phyloP scores from a whole-genome alignment of 768 basidiomycete genomes.

The Amanita phalloides region DNA sequence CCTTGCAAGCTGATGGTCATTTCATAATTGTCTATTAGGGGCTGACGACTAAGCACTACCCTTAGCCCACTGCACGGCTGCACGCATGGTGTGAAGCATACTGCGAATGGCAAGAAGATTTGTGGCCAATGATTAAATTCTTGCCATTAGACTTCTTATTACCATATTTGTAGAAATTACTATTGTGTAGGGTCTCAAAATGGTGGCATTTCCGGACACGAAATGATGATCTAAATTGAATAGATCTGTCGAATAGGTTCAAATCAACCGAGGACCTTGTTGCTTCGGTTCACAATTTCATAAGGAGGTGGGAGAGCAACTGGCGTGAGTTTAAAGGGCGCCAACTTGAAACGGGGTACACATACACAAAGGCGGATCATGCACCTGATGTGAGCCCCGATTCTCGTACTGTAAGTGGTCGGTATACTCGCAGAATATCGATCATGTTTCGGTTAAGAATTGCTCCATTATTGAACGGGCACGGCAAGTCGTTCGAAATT shows the following conservation, averaged over 20 bases:
- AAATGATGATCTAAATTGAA: constrained; percentile 1
- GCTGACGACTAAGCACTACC: no score
- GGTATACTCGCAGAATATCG: constrained; percentile 20
- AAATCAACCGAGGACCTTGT: neutral
- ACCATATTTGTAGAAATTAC: neutral
- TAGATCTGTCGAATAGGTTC: neutral
- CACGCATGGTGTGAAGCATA: no score
- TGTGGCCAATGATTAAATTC: no score
- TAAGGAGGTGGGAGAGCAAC: neutral
- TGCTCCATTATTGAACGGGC: neutral
- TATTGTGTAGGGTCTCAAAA: neutral
- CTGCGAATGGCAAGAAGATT: no score
- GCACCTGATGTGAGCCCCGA: constrained; percentile 13
- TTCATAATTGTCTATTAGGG: no score
- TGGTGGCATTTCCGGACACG: neutral
- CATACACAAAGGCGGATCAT: constrained; percentile 24
- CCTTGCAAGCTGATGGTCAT: no score
- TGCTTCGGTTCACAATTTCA: neutral
- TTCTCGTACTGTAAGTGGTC: constrained; percentile 6
- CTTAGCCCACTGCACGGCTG: no score
- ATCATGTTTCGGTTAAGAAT: constrained; percentile 34
- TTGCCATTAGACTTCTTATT: no score
- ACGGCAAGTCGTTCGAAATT: neutral
- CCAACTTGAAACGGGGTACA: constrained; percentile 24
- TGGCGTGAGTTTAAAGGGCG: constrained; percentile 21